A percentile compares a stretch with the other conserved stretches of the same genome.
phyloP scores from a whole-genome alignment of 2,329 filamentous ascomycete species.

The Monilinia polystroma region DNA sequence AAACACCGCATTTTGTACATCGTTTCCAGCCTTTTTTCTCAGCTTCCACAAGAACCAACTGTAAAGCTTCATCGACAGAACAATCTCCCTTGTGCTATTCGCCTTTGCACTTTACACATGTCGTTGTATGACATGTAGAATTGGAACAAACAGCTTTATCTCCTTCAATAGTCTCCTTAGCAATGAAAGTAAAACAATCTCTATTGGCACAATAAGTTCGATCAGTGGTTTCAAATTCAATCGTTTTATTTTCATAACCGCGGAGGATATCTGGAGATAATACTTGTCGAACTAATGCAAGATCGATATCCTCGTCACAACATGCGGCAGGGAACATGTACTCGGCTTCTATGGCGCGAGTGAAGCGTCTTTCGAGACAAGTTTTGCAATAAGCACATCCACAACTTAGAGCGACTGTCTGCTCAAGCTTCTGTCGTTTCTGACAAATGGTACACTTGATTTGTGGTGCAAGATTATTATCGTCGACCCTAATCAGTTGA shows the following conservation, averaged over 20 bases:
- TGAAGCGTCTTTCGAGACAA: neutral
- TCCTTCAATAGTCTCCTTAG: neutral
- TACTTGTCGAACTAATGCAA: neutral
- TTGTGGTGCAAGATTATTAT: no score
- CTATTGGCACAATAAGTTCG: slow-evolving; percentile 2
- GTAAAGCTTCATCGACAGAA: neutral
- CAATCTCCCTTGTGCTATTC: slow-evolving; percentile 1
- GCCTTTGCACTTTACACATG: slow-evolving; percentile 10
- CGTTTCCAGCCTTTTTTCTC: neutral
- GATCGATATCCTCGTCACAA: neutral
- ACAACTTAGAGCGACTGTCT: neutral
- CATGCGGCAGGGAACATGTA: neutral
- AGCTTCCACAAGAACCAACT: neutral
- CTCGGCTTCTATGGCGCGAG: neutral
- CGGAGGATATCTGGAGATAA: neutral
- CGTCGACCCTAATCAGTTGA: neutral
- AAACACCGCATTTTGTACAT: neutral
- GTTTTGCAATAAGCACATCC: neutral
- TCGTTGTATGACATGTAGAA: neutral
- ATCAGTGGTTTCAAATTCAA: neutral
- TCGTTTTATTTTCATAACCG: neutral
- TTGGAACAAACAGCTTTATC: neutral
- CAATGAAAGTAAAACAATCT: neutral
- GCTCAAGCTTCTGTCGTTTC: neutral
- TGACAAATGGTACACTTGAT: neutral